Conservation (phyloP, 495 filamentous ascomycete genomes). For the Chaetomium tenue region DNA sequence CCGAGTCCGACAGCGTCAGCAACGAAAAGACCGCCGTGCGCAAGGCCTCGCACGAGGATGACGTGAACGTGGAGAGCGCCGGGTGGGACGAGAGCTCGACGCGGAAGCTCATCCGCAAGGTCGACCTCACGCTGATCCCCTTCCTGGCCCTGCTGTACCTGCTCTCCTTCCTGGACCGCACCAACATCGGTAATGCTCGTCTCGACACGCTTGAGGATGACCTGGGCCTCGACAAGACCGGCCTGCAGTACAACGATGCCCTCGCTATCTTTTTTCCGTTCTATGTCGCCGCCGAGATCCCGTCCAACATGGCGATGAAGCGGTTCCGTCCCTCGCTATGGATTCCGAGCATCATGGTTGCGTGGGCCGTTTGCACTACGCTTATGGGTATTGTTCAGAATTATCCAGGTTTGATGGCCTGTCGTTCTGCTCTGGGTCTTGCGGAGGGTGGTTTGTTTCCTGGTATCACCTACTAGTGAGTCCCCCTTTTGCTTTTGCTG, state of each 20-base stretch:
- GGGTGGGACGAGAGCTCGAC: slow-evolving; percentile 32
- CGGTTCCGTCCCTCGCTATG: slow-evolving; percentile 61
- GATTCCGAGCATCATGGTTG: slow-evolving; percentile 58
- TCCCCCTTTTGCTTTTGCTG: neutral
- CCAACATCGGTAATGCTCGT: slow-evolving; percentile 80
- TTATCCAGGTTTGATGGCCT: slow-evolving; percentile 68
- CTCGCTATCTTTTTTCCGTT: slow-evolving; percentile 83
- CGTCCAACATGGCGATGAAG: slow-evolving; percentile 69
- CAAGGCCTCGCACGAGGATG: slow-evolving; percentile 23
- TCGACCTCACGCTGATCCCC: slow-evolving; percentile 52
- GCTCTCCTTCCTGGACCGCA: slow-evolving; percentile 74
- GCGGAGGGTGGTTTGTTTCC: slow-evolving; percentile 79
- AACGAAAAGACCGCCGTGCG: slow-evolving; percentile 30
- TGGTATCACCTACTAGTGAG: slow-evolving; percentile 65
- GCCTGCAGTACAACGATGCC: slow-evolving; percentile 65
- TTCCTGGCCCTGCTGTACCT: slow-evolving; percentile 55
- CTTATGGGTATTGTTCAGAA: slow-evolving; percentile 73
- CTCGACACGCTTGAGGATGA: slow-evolving; percentile 63
- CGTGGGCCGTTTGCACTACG: slow-evolving; percentile 56
- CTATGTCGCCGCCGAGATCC: slow-evolving; percentile 73
- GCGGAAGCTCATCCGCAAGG: slow-evolving; percentile 49
- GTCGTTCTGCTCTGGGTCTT: slow-evolving; percentile 70
- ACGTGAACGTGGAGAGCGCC: slow-evolving; percentile 26
- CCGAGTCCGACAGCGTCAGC: slow-evolving; percentile 34
- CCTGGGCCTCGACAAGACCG: slow-evolving; percentile 54